Percentiles rank a stretch among this genome's conserved stretches.
Evolutionary conservation across 2,329 filamentous ascomycete genomes (phyloP).

Genomic region (Fusarium sp.): DNA sequence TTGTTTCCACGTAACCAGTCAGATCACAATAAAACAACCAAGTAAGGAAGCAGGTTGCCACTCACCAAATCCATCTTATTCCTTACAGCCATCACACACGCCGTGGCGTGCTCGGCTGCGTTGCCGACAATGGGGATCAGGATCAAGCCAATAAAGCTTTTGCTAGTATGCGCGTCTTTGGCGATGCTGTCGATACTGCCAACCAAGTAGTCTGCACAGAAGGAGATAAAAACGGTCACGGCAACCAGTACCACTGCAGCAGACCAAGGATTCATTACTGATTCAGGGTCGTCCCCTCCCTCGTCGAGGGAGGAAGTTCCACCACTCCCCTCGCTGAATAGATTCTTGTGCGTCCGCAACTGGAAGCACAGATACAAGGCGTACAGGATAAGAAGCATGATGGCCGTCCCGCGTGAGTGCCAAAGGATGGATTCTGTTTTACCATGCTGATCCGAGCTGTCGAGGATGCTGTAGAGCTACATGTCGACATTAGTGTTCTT

Average conservation of each 20-base stretch:
- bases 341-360: conserved; percentile 75
- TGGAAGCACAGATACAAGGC: conserved; percentile 82
- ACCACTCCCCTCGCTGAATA: conserved; percentile 69
- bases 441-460: conserved; percentile 52
- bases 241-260: conserved; percentile 72
- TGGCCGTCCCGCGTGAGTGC: conserved; percentile 78
- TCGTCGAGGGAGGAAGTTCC: conserved; percentile 19
- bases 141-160: conserved; percentile 82
- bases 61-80: conserved; percentile 73
- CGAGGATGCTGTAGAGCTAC: conserved; percentile 73
- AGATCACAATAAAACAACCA: not conserved
- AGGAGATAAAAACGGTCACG: conserved; percentile 73
- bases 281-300: conserved; percentile 54
- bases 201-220: conserved; percentile 81
- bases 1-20: not conserved
- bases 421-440: conserved; percentile 68
- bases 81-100: conserved; percentile 80
- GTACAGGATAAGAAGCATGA: conserved; percentile 80
- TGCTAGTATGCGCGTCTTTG: conserved; percentile 74
- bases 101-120: conserved; percentile 82
- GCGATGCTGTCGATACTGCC: conserved; percentile 79
- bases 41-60: not conserved
- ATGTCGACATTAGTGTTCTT: not conserved
- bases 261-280: conserved; percentile 69
- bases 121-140: conserved; percentile 85